phyloP scores from a whole-genome alignment of 1,284 basidiomycete genomes.

The Kwoniella shivajii region DNA sequence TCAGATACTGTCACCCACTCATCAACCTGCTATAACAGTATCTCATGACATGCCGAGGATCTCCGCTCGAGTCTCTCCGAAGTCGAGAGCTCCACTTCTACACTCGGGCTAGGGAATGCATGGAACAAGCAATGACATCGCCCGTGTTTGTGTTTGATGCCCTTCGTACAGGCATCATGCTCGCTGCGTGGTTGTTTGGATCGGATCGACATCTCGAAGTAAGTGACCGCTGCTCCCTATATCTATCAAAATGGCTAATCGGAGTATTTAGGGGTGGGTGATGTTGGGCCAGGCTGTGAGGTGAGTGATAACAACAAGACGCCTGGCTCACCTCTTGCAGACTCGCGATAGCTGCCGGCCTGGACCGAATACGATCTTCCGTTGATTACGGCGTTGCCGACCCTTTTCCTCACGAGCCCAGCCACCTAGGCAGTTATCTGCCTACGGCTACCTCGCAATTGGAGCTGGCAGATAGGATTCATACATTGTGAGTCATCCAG shows the following conservation, averaged over 20 bases:
- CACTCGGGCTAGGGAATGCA: slow-evolving; percentile 1
- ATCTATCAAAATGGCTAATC: background rate
- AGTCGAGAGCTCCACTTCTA: slow-evolving; percentile 11
- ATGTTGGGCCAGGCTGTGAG: slow-evolving; percentile 12
- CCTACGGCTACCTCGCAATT: slow-evolving; percentile 22
- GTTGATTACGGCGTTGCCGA: background rate
- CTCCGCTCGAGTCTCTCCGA: slow-evolving; percentile 8
- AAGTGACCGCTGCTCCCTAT: background rate
- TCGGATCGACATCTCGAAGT: slow-evolving; percentile 14
- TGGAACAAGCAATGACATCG: slow-evolving; percentile 14
- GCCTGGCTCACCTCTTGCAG: background rate
- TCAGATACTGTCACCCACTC: background rate
- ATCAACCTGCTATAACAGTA: slow-evolving; percentile 2
- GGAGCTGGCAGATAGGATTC: slow-evolving; percentile 37
- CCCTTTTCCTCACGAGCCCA: background rate
- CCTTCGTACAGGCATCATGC: slow-evolving; percentile 17
- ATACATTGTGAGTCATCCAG: slow-evolving; percentile 24
- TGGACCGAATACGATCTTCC: slow-evolving; percentile 23
- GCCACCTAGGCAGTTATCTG: slow-evolving; percentile 2
- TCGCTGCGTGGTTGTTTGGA: slow-evolving; percentile 12
- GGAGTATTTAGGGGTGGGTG: slow-evolving; percentile 9
- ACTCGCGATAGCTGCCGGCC: slow-evolving; percentile 16
- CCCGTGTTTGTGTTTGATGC: slow-evolving; percentile 14
- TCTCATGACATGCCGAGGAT: slow-evolving; percentile 16
- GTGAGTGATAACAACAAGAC: background rate